Percentiles rank a stretch among this genome's conserved stretches.
Evolutionary conservation across 2,329 filamentous ascomycete genomes (phyloP).

Genomic region (Verticillium nonalfalfae): DNA sequence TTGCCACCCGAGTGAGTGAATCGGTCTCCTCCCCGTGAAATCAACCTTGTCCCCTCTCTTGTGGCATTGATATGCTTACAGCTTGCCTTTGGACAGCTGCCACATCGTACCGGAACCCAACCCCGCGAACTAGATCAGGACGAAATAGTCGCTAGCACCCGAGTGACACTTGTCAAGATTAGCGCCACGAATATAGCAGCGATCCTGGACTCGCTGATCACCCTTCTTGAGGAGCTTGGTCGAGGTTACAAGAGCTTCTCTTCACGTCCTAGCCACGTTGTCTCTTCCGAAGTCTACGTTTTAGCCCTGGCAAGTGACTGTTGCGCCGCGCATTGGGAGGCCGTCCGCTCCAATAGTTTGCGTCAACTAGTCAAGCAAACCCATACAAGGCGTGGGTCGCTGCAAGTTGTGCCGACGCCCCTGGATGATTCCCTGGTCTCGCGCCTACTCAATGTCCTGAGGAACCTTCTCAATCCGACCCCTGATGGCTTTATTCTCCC

Average conservation of each 20-base stretch:
- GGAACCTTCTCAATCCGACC: conserved; percentile 50
- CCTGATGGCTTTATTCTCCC: conserved; percentile 51
- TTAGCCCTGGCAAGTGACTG: conserved; percentile 59
- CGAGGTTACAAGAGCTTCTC: conserved; percentile 45
- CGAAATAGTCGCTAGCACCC: conserved; percentile 54
- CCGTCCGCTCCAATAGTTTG: conserved; percentile 23
- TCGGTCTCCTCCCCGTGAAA: not conserved
- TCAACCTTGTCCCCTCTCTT: not conserved
- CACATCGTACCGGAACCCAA: conserved; percentile 54
- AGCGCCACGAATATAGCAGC: conserved; percentile 45
- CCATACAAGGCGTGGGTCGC: conserved; percentile 12
- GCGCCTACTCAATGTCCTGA: conserved; percentile 50
- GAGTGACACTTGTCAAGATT: conserved; percentile 54
- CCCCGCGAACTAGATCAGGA: conserved; percentile 52
- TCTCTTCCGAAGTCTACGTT: conserved; percentile 60
- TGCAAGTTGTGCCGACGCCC: conserved; percentile 22
- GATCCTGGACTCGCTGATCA: conserved; percentile 51
- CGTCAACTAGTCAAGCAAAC: conserved; percentile 4
- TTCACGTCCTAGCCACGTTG: conserved; percentile 51
- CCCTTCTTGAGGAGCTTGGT: conserved; percentile 51
- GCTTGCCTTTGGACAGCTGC: conserved; percentile 38
- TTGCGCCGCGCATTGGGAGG: conserved; percentile 54
- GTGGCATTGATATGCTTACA: not conserved
- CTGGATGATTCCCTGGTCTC: conserved; percentile 45
- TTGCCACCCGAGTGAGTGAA: conserved; percentile 50